Conservation (phyloP, 176 grass and related monocot species). For the Avena sativa region DNA sequence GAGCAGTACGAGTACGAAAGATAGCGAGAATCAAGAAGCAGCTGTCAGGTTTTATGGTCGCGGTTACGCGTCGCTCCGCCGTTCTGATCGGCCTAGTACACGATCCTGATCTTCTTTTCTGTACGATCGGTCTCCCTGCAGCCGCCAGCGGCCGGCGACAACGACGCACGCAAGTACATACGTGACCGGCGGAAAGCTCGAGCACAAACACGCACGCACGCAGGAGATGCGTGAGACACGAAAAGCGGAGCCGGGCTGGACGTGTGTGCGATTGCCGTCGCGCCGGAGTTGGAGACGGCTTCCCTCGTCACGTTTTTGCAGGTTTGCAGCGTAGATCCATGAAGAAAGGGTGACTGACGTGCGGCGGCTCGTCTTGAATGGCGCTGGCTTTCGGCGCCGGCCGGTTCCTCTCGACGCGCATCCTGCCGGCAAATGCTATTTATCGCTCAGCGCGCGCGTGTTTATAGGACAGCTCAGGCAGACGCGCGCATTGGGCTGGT, state of each 20-base stretch:
- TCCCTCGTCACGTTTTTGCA: background rate
- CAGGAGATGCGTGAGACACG: no score
- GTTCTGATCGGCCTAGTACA: background rate
- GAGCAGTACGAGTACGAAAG: background rate
- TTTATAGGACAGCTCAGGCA: no score
- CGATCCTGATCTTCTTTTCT: background rate
- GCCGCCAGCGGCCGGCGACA: background rate
- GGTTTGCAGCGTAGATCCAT: background rate
- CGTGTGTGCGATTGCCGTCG: background rate
- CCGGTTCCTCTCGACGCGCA: background rate
- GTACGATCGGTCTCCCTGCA: background rate
- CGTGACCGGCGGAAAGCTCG: no score
- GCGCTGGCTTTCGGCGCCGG: background rate
- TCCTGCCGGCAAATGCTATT: no score
- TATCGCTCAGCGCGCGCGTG: no score
- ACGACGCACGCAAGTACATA: no score
- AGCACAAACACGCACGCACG: no score
- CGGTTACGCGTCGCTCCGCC: background rate
- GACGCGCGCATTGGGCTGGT: no score
- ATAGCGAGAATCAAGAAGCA: background rate
- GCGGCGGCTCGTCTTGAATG: background rate
- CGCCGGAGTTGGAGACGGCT: background rate
- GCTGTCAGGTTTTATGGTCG: slow-evolving; percentile 12
- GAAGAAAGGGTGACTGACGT: background rate
- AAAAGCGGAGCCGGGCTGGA: background rate